Evolutionary conservation across 2,329 filamentous ascomycete genomes (phyloP).

Genomic region (Neocucurbitaria cava): DNA sequence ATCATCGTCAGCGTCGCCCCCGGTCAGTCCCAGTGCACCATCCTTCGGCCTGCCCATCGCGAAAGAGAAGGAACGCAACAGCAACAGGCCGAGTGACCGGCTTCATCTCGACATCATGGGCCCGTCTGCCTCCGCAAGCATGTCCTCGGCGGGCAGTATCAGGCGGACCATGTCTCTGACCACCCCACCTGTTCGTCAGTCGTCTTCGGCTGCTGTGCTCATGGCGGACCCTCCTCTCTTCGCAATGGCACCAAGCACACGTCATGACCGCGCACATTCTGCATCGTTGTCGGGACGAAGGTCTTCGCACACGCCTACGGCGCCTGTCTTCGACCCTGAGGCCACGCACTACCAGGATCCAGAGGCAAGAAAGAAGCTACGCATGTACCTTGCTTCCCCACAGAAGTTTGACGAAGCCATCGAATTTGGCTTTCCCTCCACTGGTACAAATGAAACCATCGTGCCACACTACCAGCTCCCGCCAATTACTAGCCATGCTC

Average conservation of each 20-base stretch:
- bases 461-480: slow-evolving; percentile 39
- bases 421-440: slow-evolving; percentile 87
- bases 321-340: slow-evolving; percentile 63
- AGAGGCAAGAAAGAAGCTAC: slow-evolving; percentile 83
- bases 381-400: slow-evolving; percentile 84
- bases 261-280: slow-evolving; percentile 42
- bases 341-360: slow-evolving; percentile 90
- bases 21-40: slow-evolving; percentile 27
- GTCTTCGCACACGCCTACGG: slow-evolving; percentile 33
- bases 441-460: slow-evolving; percentile 25
- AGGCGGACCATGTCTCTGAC: slow-evolving; percentile 75
- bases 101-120: slow-evolving; percentile 38
- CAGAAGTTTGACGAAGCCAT: slow-evolving; percentile 96
- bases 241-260: slow-evolving; percentile 37
- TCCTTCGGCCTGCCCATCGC: slow-evolving; percentile 13
- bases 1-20: slow-evolving; percentile 21
- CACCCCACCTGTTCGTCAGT: slow-evolving; percentile 67
- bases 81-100: slow-evolving; percentile 29
- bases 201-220: slow-evolving; percentile 52
- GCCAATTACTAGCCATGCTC: slow-evolving; percentile 47
- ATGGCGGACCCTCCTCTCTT: slow-evolving; percentile 53
- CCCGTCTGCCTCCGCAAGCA: slow-evolving; percentile 27
- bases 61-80: slow-evolving; percentile 24
- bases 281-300: slow-evolving; percentile 36
- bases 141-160: slow-evolving; percentile 17